Base-by-base conservation (phyloP, 441 rosid species). In the Biscutella laevigata region DNA sequence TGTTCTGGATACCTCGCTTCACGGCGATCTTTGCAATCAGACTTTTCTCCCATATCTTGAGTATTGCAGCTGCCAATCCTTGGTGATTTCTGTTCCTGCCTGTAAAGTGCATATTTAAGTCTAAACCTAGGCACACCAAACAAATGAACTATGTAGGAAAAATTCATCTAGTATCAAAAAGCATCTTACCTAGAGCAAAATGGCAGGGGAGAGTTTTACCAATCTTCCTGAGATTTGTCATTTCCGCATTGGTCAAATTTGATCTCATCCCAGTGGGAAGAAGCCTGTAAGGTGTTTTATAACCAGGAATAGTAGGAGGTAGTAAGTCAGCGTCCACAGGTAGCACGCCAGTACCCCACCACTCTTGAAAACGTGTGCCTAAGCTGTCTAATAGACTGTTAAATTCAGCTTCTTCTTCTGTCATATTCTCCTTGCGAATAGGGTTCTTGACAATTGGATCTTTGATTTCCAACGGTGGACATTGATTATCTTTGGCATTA, bases 41-140 rank as follows among this genome's bases (percentile, higher is more conserved):
- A 58, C 97, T 94, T 75, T 83, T 83, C 84, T 89, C 99, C 99
- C 96, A 89, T 16, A 94, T 72, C 74, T 77, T 79, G 63, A 84
- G 69, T 59, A 86, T 89, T 8, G 99, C 95, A 62, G 69, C 75
- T 26, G 97, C 96, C 73, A 94, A 62, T 26, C 99, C 97, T 69
- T 94, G 99, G 71, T 94, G 99, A 59, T 84, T 80, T 71, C 97
- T 84, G 68, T 94, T 94, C 71, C 95, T 86, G 59, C 99, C 99
- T 94, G 43, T 54, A 67, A 47, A 44, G 55, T 48, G 51, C 40
- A 62, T 44, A 52, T 53, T 67, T 39, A 66, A 36, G 53, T 39
- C 1, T 19, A 67, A 50, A 69, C 16, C 22, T 59, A 16, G 5
- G 39, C 16, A 45, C 30, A 38, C 33, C 4, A 47, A 54, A 54